These are phyloP conservation scores for Fistulifera pelliculosa DNA, from an alignment of 108 stramenopile species.

Conservation along the genomic window DNA sequence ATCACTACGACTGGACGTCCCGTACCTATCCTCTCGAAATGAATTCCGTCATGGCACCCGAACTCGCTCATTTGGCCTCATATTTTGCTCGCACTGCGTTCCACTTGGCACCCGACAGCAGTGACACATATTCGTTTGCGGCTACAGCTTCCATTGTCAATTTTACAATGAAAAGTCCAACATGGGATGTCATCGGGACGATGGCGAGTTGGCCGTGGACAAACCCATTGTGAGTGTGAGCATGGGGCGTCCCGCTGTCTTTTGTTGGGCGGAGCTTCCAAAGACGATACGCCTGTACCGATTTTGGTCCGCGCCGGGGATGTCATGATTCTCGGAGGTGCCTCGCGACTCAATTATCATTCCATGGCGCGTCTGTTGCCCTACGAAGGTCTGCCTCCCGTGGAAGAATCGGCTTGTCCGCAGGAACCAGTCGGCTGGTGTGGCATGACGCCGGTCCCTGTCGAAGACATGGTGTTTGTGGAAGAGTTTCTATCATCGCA, in stretches of 20 bases:
- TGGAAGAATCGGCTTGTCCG: not conserved
- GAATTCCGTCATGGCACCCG: constrained; percentile 31
- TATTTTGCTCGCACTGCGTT: constrained; percentile 28
- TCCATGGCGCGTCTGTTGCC: constrained; percentile 50
- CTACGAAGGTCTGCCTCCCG: not conserved
- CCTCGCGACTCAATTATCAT: constrained; percentile 47
- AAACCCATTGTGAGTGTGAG: constrained; percentile 52
- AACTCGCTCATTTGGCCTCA: constrained; percentile 17
- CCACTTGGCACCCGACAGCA: not conserved
- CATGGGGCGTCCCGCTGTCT: constrained; percentile 47
- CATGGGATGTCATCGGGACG: constrained; percentile 66
- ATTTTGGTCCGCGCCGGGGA: constrained; percentile 58
- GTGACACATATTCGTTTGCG: constrained; percentile 11
- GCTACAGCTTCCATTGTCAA: constrained; percentile 61
- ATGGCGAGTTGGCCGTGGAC: constrained; percentile 46
- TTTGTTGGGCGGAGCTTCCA: constrained; percentile 52
- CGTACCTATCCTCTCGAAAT: constrained; percentile 33
- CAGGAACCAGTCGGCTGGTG: not conserved
- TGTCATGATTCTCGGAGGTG: constrained; percentile 51
- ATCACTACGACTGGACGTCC: constrained; percentile 61
- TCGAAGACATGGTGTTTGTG: constrained; percentile 19
- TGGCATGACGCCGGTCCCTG: not conserved
- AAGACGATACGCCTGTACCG: constrained; percentile 41
- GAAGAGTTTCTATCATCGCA: constrained; percentile 25
- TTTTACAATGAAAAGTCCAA: constrained; percentile 42